Conservation (phyloP, 2,329 filamentous ascomycete species). For the Calonectria crousiana region DNA sequence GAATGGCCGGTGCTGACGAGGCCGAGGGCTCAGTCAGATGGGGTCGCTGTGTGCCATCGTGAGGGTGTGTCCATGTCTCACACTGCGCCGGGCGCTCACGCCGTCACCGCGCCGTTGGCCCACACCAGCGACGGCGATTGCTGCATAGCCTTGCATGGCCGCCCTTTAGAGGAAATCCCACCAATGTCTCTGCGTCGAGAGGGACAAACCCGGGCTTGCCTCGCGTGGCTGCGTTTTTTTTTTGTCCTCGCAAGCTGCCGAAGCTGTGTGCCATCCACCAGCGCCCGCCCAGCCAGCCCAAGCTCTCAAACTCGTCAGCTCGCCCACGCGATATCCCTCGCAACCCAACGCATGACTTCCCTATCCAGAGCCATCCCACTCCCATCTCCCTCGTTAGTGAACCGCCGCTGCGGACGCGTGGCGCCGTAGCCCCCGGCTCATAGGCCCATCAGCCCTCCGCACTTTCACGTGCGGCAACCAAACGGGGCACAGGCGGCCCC, state of each 20-base stretch:
- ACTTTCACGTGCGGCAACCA: slow-evolving; percentile 40
- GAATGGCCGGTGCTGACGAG: slow-evolving; percentile 37
- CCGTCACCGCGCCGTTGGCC: slow-evolving; percentile 31
- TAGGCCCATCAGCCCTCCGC: slow-evolving; percentile 32
- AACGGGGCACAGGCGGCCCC: slow-evolving; percentile 34
- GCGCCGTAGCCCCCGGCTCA: slow-evolving; percentile 37
- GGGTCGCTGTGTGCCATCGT: slow-evolving; percentile 31
- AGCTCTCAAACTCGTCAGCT: slow-evolving; percentile 32
- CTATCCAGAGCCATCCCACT: slow-evolving; percentile 31
- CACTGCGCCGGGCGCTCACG: slow-evolving; percentile 26
- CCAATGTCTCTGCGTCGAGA: neutral
- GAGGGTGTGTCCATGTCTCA: slow-evolving; percentile 49
- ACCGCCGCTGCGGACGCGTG: slow-evolving; percentile 37
- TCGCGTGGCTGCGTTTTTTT: slow-evolving; percentile 29
- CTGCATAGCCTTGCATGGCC: slow-evolving; percentile 12
- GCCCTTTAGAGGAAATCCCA: neutral
- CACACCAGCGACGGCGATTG: slow-evolving; percentile 13
- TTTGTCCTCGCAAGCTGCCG: slow-evolving; percentile 15
- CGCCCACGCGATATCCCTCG: slow-evolving; percentile 25
- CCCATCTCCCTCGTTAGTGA: slow-evolving; percentile 31
- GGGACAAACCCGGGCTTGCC: neutral
- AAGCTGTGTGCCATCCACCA: neutral
- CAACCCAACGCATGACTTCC: slow-evolving; percentile 43
- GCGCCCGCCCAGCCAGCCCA: neutral
- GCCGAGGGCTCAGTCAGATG: slow-evolving; percentile 46